phyloP scores from a whole-genome alignment of 73 alveolate genomes.

The Paramecium primaurelia region DNA sequence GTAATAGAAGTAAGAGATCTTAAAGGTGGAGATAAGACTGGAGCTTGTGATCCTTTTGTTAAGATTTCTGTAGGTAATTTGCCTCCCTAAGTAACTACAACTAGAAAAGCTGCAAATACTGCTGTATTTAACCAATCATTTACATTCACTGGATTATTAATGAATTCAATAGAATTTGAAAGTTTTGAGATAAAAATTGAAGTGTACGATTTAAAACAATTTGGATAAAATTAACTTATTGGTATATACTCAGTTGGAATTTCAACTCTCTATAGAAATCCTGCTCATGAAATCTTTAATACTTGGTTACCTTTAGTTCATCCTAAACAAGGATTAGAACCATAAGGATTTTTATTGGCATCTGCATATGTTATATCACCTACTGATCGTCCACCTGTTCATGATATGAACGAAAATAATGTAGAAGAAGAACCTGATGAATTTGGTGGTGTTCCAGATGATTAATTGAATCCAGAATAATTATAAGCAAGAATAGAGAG shows the following conservation, averaged over 20 bases:
- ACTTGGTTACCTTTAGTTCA: conserved; percentile 85
- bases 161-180: conserved; percentile 84
- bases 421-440: conserved; percentile 82
- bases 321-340: conserved; percentile 79
- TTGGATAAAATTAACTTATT: conserved; percentile 76
- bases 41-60: conserved; percentile 92
- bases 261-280: conserved; percentile 83
- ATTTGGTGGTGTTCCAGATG: conserved; percentile 76
- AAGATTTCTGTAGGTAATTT: conserved; percentile 78
- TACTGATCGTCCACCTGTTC: conserved; percentile 94
- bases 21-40: conserved; percentile 84
- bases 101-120: conserved; percentile 69
- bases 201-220: conserved; percentile 77
- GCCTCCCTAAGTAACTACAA: conserved; percentile 83
- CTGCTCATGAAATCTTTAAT: conserved; percentile 87
- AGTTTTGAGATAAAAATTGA: conserved; percentile 85
- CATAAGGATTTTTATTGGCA: conserved; percentile 82
- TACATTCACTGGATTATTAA: conserved; percentile 78
- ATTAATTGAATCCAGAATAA: conserved; percentile 66
- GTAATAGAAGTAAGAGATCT: conserved; percentile 88
- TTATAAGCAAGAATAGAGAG: conserved; percentile 65
- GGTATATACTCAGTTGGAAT: conserved; percentile 87
- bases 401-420: conserved; percentile 81
- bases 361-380: conserved; percentile 89
- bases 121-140: conserved; percentile 91